Evolutionary conservation across 1,139 yeast species (phyloP), one percentile per base, ranked within the genome.

Genomic region (Saccharomyces hybrid): DNA sequence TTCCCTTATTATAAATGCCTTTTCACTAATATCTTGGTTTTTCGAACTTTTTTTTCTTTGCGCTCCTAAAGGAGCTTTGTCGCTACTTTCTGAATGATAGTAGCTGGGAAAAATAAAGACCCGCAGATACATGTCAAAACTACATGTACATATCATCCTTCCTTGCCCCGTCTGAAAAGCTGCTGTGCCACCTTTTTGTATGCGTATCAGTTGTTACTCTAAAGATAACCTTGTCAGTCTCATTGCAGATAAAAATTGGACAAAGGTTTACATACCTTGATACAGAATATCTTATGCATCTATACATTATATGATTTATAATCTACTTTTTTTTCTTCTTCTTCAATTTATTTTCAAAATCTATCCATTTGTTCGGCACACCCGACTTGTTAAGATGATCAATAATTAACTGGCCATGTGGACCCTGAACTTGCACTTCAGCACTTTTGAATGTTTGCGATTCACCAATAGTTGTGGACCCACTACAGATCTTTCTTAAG

Each of bases 391-490:
- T 78, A 56, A 91, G 73, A 42, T 84, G 68, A 3, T 82, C 83
- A 20, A 76, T 73, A 13, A 88, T 81, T 1, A 79, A 70, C 52
- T 80, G 78, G 14, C 85, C 84, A 66, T 93, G 98, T 2, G 95
- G 88, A 0, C 99, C 99, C 70, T 93, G 98, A 2, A 93, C 95
- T 50, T 83, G 77, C 1, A 91, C 90, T 61, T 88, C 95, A 28
- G 75, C 71, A 6, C 78, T 32, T 34, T 46, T 65, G 27, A 79
- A 81, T 2, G 87, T 84, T 51, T 79, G 77, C 46, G 78, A 79
- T 44, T 77, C 81, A 1, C 81, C 82, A n/a, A 88, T 79, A 0
- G 96, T 84, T 0, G 95, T 79, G 0, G 97, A 87, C 0, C 96
- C 96, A 20, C 96, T 93, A 69, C 98, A 93, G 58, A 83, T 83